Percentiles rank a stretch among this genome's conserved stretches.
These are phyloP conservation scores for Diaporthe amygdali DNA, from an alignment of 2,329 filamentous ascomycete genomes.

Conservation along the genomic window DNA sequence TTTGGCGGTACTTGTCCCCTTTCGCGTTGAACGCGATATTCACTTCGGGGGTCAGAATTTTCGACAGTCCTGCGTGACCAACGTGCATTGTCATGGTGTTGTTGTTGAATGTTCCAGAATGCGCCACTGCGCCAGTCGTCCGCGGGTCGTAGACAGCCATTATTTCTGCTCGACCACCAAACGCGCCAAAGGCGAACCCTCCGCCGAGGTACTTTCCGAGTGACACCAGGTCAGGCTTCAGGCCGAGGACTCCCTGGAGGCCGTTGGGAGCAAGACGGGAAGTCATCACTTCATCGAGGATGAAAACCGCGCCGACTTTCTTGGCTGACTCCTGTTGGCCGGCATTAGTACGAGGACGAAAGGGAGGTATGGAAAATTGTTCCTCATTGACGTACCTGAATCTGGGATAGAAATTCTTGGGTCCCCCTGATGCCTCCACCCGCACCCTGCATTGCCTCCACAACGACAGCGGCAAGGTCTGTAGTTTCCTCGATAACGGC, in stretches of 20 bases:
- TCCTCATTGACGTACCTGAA: conserved; percentile 40
- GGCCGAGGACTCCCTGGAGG: conserved; percentile 44
- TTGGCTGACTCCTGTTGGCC: conserved; percentile 32
- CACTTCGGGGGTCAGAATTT: conserved; percentile 40
- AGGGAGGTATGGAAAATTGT: neutral
- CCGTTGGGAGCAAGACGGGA: conserved; percentile 61
- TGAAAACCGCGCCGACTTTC: conserved; percentile 57
- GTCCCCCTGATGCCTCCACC: conserved; percentile 62
- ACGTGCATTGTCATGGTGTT: conserved; percentile 65
- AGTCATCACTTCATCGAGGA: conserved; percentile 77
- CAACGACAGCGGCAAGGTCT: conserved; percentile 65
- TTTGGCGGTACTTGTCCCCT: conserved; percentile 36
- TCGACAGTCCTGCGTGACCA: conserved; percentile 47
- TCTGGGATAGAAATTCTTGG: conserved; percentile 55
- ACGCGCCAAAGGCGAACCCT: conserved; percentile 63
- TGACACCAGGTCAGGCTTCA: conserved; percentile 62
- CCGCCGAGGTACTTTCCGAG: conserved; percentile 65
- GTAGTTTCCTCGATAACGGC: conserved; percentile 42
- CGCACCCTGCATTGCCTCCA: conserved; percentile 71
- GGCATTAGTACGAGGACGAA: neutral
- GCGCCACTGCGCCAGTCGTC: conserved; percentile 40
- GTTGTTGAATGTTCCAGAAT: conserved; percentile 73
- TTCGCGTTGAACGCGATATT: conserved; percentile 36
- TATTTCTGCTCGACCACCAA: conserved; percentile 50
- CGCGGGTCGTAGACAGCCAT: conserved; percentile 24